A percentile compares a stretch with the other conserved stretches of the same genome.
These are phyloP conservation scores for Astrephomene gubernaculifera DNA, from an alignment of 139 green algal genomes.

Conservation along the genomic window DNA sequence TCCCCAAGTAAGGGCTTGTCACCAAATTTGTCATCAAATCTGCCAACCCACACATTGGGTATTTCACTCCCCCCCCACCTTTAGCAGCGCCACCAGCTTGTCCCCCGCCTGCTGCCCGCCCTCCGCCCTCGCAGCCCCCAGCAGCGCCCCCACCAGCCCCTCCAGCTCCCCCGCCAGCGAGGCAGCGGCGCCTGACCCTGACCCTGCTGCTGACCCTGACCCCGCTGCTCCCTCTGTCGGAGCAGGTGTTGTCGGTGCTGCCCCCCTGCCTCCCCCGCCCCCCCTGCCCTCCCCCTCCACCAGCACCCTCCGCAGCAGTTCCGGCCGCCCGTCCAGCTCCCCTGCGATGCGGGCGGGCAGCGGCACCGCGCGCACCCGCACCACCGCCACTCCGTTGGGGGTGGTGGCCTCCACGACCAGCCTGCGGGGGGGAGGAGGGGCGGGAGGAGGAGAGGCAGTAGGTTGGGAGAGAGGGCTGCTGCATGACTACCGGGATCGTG, in stretches of 20 bases:
- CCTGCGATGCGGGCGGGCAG: slow-evolving; percentile 64
- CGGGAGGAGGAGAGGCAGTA: too few species aligned
- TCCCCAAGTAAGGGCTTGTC: too few species aligned
- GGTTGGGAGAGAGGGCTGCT: too few species aligned
- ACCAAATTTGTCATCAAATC: too few species aligned
- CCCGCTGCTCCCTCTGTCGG: too few species aligned
- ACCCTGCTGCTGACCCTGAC: too few species aligned
- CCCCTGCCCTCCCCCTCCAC: slow-evolving; percentile 2
- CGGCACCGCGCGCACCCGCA: slow-evolving; percentile 81
- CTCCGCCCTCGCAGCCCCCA: neutral
- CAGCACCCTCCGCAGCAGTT: slow-evolving; percentile 60
- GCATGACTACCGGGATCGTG: too few species aligned
- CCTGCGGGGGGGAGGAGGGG: too few species aligned
- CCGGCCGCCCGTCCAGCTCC: slow-evolving; percentile 70
- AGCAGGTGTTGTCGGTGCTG: too few species aligned
- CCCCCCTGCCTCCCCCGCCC: neutral
- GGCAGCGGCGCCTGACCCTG: neutral
- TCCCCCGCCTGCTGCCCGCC: slow-evolving; percentile 24
- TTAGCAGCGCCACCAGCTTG: slow-evolving; percentile 2
- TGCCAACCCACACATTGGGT: too few species aligned
- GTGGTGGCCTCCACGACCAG: slow-evolving; percentile 83
- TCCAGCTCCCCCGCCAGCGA: slow-evolving; percentile 20
- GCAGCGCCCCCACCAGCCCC: slow-evolving; percentile 13
- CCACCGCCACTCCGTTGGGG: slow-evolving; percentile 70
- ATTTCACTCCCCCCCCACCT: slow-evolving; percentile 1